Conservation (phyloP, 2,329 filamentous ascomycete species). For the Neofusicoccum parvum region DNA sequence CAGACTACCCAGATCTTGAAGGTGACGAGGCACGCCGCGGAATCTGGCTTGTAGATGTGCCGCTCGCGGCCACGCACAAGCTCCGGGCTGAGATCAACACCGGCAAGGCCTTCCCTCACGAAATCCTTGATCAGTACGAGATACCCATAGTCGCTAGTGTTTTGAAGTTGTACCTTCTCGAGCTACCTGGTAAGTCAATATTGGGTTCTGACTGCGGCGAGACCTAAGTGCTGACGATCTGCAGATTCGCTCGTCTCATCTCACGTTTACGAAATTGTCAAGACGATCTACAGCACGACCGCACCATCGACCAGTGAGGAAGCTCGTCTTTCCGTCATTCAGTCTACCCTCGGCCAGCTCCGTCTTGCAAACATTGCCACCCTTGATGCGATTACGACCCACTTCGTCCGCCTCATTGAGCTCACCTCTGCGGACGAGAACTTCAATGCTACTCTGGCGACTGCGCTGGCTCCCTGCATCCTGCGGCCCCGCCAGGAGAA, state of each 20-base stretch:
- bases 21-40: slow-evolving; percentile 89
- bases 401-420: slow-evolving; percentile 95
- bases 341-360: slow-evolving; percentile 92
- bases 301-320: slow-evolving; percentile 68
- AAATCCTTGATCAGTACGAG: slow-evolving; percentile 84
- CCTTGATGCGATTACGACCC: slow-evolving; percentile 96
- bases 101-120: slow-evolving; percentile 74
- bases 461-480: slow-evolving; percentile 78
- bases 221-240: slow-evolving; percentile 2
- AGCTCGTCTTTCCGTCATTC: slow-evolving; percentile 83
- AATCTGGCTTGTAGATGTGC: slow-evolving; percentile 94
- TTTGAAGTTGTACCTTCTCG: slow-evolving; percentile 90
- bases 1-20: slow-evolving; percentile 91
- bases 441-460: slow-evolving; percentile 75
- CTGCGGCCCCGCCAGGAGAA: slow-evolving; percentile 85
- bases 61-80: slow-evolving; percentile 80
- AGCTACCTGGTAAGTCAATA: slow-evolving; percentile 75
- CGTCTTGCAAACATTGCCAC: slow-evolving; percentile 97
- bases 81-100: slow-evolving; percentile 83
- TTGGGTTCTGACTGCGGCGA: not conserved
- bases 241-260: slow-evolving; percentile 96
- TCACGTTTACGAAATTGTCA: slow-evolving; percentile 97
- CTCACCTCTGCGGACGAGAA: slow-evolving; percentile 92
- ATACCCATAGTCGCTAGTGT: slow-evolving; percentile 91
- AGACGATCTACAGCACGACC: slow-evolving; percentile 90